Conservation (phyloP, 2,329 filamentous ascomycete species). For the Ascochyta lentis region DNA sequence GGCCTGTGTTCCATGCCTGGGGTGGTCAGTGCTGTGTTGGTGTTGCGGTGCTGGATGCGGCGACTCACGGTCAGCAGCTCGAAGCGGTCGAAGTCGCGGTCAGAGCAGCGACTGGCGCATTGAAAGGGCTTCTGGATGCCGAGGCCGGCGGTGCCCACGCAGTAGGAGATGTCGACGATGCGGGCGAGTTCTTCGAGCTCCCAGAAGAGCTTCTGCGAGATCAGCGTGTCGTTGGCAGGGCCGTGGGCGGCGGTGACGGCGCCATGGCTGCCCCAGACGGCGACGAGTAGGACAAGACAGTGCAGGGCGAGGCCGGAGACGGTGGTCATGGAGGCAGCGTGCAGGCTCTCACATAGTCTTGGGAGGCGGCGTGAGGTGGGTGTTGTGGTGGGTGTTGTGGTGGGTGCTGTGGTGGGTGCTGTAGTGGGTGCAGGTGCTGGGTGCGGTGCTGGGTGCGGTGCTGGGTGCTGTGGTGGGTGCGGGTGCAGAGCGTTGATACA, state of each 20-base stretch:
- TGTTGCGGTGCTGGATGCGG: not conserved
- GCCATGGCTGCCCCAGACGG: not conserved
- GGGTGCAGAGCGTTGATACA: too few species aligned
- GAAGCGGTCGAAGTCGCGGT: constrained; percentile 80
- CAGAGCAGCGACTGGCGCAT: constrained; percentile 82
- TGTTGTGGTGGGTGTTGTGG: too few species aligned
- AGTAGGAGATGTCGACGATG: constrained; percentile 93
- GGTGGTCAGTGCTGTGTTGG: constrained; percentile 14
- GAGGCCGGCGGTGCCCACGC: constrained; percentile 82
- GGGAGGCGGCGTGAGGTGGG: not conserved
- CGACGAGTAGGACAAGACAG: constrained; percentile 25
- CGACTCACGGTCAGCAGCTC: constrained; percentile 69
- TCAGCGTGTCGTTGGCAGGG: constrained; percentile 40
- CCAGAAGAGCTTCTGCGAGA: constrained; percentile 73
- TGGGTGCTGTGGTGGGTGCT: too few species aligned
- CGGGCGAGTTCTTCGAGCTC: constrained; percentile 88
- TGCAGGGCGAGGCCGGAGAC: constrained; percentile 31
- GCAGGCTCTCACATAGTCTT: constrained; percentile 38
- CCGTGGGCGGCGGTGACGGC: constrained; percentile 15
- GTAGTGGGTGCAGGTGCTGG: too few species aligned
- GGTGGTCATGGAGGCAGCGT: constrained; percentile 29
- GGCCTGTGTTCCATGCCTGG: constrained; percentile 86
- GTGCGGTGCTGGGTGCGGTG: too few species aligned
- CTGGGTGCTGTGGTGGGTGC: not conserved
- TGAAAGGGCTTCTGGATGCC: constrained; percentile 84